A percentile compares a stretch with the other conserved stretches of the same genome.
These are phyloP conservation scores for Balakata baccata DNA, from an alignment of 345 rosid genomes.

Conservation along the genomic window DNA sequence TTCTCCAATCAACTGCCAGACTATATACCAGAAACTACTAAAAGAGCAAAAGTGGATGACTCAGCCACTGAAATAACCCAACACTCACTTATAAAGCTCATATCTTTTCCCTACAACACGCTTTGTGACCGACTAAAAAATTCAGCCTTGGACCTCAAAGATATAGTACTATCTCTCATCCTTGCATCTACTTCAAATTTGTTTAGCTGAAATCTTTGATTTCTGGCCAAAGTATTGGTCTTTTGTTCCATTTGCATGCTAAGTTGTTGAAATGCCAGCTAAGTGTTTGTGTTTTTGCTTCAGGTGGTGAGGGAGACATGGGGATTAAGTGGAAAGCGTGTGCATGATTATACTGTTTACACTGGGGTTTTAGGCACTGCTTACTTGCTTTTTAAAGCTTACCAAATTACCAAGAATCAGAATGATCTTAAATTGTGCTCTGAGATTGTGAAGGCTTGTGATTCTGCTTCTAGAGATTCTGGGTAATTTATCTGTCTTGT, in stretches of 20 bases:
- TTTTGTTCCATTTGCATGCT: neutral
- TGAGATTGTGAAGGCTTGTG: conserved; percentile 56
- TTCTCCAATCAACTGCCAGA: conserved; percentile 25
- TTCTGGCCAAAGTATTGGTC: neutral
- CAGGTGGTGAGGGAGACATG: conserved; percentile 63
- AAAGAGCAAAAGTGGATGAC: neutral
- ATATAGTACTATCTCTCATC: conserved; percentile 24
- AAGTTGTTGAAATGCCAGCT: neutral
- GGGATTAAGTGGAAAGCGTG: conserved; percentile 41
- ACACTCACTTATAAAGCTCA: conserved; percentile 26
- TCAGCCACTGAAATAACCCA: neutral
- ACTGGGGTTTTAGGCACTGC: conserved; percentile 67
- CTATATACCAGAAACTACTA: conserved; percentile 1
- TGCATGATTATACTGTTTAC: conserved; percentile 52
- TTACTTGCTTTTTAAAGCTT: conserved; percentile 52
- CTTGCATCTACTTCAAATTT: neutral
- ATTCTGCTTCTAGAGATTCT: conserved; percentile 53
- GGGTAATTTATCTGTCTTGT: conserved; percentile 29
- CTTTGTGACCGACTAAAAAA: conserved; percentile 34
- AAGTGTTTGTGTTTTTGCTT: conserved; percentile 6
- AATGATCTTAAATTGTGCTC: conserved; percentile 54
- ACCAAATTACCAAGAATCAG: conserved; percentile 41
- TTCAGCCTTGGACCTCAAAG: conserved; percentile 46
- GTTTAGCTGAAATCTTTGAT: neutral
- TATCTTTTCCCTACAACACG: conserved; percentile 39